Conservation (phyloP, 1,284 basidiomycete species). For the Gyrodon tennesseensis region DNA sequence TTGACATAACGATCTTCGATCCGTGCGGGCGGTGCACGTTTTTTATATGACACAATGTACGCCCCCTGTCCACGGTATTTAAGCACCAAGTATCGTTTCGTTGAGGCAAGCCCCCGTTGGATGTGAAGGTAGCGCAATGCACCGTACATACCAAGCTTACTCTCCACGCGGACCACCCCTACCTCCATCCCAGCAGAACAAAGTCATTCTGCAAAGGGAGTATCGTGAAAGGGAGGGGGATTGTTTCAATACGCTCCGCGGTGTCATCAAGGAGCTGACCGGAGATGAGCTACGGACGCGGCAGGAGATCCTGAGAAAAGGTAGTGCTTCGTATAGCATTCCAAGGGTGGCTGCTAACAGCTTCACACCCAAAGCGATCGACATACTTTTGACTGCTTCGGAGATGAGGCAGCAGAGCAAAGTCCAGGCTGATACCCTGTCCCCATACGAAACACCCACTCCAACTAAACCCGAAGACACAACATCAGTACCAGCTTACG, state of each 20-base stretch:
- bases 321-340: slow-evolving; percentile 15
- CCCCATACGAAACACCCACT: neutral
- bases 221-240: slow-evolving; percentile 35
- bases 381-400: slow-evolving; percentile 10
- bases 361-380: slow-evolving; percentile 16
- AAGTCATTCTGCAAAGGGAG: slow-evolving; percentile 24
- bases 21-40: neutral
- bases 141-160: neutral
- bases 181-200: slow-evolving; percentile 19
- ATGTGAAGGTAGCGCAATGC: slow-evolving; percentile 10
- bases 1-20: neutral
- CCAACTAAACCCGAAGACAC: neutral
- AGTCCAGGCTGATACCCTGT: neutral
- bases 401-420: neutral
- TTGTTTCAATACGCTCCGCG: slow-evolving; percentile 30
- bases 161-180: neutral
- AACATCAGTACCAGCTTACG: neutral
- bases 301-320: slow-evolving; percentile 31
- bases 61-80: neutral
- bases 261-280: slow-evolving; percentile 27
- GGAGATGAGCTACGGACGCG: slow-evolving; percentile 28
- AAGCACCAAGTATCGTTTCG: neutral
- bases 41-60: no score
- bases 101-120: neutral
- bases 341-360: neutral